A percentile compares a stretch with the other conserved stretches of the same genome.
These are phyloP conservation scores for Beta vulgaris DNA, from an alignment of 148 eudicot species.

Conservation along the genomic window DNA sequence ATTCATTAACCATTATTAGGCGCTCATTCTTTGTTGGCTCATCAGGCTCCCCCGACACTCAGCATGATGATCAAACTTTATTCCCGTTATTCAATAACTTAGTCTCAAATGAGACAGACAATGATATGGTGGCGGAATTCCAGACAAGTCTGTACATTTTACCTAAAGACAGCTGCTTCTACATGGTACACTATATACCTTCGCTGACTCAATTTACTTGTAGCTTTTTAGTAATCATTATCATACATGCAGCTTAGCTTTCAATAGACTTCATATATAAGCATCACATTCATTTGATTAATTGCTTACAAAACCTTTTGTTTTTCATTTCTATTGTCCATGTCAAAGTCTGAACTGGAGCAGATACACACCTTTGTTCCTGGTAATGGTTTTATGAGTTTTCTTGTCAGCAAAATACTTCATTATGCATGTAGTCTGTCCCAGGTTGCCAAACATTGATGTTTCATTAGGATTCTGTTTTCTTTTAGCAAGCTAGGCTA, in stretches of 20 bases:
- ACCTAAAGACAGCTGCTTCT: constrained; percentile 76
- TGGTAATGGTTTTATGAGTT: constrained; percentile 49
- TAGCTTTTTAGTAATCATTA: not conserved
- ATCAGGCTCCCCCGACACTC: constrained; percentile 26
- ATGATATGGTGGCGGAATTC: constrained; percentile 65
- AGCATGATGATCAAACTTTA: constrained; percentile 31
- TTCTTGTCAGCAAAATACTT: constrained; percentile 19
- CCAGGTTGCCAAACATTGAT: not conserved
- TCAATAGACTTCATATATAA: not conserved
- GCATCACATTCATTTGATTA: not conserved
- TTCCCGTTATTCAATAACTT: constrained; percentile 54
- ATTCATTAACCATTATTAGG: not conserved
- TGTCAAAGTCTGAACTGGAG: constrained; percentile 77
- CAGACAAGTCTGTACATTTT: constrained; percentile 50
- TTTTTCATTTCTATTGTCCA: constrained; percentile 31
- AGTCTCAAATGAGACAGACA: constrained; percentile 45
- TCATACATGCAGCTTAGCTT: constrained; percentile 1
- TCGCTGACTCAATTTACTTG: not conserved
- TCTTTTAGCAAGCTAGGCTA: not conserved
- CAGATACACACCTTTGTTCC: constrained; percentile 73
- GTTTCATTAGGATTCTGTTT: not conserved
- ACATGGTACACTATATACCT: constrained; percentile 51
- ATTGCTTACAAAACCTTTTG: constrained; percentile 28
- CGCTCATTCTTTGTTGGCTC: constrained; percentile 8
- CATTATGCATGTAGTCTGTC: constrained; percentile 9